These are phyloP conservation scores for Globisporangium cederbergense DNA, from an alignment of 352 stramenopile species.

Conservation along the genomic window DNA sequence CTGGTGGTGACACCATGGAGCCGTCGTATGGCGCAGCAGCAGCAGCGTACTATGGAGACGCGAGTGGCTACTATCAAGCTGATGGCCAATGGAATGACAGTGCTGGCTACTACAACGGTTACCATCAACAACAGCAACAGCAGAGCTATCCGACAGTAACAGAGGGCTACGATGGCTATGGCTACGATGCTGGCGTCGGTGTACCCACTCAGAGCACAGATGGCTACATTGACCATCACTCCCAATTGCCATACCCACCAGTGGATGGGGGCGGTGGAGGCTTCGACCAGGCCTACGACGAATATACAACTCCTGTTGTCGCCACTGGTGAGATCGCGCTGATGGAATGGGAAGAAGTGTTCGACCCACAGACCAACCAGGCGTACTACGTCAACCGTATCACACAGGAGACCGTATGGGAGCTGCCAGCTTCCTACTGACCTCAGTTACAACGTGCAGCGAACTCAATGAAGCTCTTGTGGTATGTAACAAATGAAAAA, in stretches of 20 bases:
- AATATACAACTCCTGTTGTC: background rate
- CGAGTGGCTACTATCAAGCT: background rate
- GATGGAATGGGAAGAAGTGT: conserved; percentile 59
- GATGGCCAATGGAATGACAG: background rate
- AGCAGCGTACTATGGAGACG: background rate
- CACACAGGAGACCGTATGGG: conserved; percentile 60
- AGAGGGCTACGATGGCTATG: background rate
- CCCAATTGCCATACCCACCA: background rate
- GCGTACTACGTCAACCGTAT: conserved; percentile 65
- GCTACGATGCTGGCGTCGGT: background rate
- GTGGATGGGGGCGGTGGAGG: background rate
- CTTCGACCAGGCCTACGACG: background rate
- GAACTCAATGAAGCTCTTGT: background rate
- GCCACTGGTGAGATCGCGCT: background rate
- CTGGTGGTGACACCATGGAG: background rate
- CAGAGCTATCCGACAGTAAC: background rate
- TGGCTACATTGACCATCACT: conserved; percentile 11
- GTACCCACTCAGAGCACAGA: conserved; percentile 2
- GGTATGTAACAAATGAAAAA: conserved; percentile 9
- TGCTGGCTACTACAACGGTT: background rate
- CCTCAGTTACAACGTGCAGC: background rate
- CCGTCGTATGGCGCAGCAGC: background rate
- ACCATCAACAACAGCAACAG: background rate
- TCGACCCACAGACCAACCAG: conserved; percentile 45
- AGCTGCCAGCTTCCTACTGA: conserved; percentile 16